Evolutionary conservation across 2,329 filamentous ascomycete genomes (phyloP).

Genomic region (Botrytis tulipae): DNA sequence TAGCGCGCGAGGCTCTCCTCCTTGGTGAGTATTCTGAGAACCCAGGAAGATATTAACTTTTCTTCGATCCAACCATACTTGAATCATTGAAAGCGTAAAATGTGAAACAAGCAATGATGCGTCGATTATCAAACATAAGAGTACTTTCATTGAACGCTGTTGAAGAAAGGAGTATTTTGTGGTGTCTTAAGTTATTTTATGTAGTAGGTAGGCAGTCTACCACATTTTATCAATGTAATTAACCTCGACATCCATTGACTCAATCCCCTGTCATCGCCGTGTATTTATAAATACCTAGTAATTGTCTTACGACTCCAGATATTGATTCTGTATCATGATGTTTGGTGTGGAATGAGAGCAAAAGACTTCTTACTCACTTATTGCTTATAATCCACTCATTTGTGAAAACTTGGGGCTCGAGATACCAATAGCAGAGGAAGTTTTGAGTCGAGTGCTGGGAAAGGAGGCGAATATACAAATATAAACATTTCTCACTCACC

Average conservation of each 20-base stretch:
- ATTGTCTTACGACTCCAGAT: neutral
- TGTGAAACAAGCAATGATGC: neutral
- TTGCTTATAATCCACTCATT: neutral
- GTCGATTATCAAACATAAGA: neutral
- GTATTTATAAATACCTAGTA: neutral
- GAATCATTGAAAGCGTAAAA: neutral
- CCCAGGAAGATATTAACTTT: neutral
- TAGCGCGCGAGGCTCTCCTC: neutral
- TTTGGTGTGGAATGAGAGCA: neutral
- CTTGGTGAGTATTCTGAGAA: neutral
- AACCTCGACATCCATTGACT: neutral
- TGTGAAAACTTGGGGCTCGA: neutral
- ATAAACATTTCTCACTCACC: neutral
- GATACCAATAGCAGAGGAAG: neutral
- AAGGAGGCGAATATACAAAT: neutral
- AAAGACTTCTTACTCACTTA: conserved; percentile 9
- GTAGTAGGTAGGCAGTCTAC: neutral
- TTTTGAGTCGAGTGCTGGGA: neutral
- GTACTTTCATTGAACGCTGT: neutral
- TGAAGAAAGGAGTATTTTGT: neutral
- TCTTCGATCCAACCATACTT: neutral
- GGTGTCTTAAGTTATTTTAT: neutral
- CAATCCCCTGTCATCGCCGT: neutral
- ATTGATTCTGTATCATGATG: neutral
- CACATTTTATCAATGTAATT: neutral